These are phyloP conservation scores for Aspergillus cejpii DNA, from an alignment of 2,329 filamentous ascomycete species.

Conservation along the genomic window DNA sequence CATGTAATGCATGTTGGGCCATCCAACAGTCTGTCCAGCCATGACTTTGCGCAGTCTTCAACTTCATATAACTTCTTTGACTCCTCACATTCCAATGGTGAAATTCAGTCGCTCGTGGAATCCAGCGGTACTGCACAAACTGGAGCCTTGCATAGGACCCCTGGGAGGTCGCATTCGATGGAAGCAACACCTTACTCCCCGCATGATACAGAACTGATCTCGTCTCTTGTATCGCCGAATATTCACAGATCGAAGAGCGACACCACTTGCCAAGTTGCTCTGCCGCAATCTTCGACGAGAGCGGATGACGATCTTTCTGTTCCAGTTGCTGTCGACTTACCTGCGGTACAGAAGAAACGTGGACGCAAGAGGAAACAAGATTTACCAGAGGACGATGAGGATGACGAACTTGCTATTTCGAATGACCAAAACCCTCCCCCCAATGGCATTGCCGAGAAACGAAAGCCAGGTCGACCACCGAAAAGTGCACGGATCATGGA, in stretches of 20 bases:
- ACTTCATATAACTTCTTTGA: conserved; percentile 23
- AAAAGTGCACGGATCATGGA: conserved; percentile 9
- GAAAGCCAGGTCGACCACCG: conserved; percentile 16
- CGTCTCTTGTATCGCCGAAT: conserved; percentile 27
- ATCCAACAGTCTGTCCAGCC: conserved; percentile 1
- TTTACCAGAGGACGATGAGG: conserved; percentile 22
- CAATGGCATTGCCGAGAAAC: conserved; percentile 14
- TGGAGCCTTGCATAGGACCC: conserved; percentile 9
- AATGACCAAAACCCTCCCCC: not conserved
- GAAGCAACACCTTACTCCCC: conserved; percentile 28
- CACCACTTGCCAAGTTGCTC: conserved; percentile 8
- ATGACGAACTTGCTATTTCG: conserved; percentile 23
- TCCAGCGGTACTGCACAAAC: conserved; percentile 3
- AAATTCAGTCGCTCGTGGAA: not conserved
- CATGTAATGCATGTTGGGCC: not conserved
- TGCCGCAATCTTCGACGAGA: conserved; percentile 18
- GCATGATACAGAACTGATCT: conserved; percentile 38
- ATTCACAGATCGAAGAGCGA: conserved; percentile 22
- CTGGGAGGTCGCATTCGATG: conserved; percentile 23
- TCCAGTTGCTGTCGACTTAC: conserved; percentile 19
- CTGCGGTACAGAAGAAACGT: conserved; percentile 24
- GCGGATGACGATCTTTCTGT: conserved; percentile 27
- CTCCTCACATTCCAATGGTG: conserved; percentile 7
- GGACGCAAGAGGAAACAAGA: conserved; percentile 28
- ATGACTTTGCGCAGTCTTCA: conserved; percentile 8